Conservation (phyloP, 83 land plant genomes). For the Larix sibirica region DNA sequence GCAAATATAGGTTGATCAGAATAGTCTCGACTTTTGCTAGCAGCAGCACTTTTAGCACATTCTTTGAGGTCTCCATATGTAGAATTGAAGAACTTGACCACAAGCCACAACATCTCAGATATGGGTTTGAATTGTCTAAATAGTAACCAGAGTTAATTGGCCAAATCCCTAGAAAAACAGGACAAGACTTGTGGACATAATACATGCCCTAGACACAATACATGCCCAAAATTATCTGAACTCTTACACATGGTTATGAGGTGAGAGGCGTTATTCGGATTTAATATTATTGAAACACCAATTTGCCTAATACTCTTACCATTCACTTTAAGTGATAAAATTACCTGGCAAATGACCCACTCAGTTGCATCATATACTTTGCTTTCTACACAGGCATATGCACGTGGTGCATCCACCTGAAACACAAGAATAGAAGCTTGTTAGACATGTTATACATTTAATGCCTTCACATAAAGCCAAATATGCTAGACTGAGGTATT, state of each 20-base stretch:
- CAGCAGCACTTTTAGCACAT: not conserved
- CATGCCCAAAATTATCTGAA: not conserved
- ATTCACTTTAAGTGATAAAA: not conserved
- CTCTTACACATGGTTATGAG: not conserved
- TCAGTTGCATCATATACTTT: conserved; percentile 85
- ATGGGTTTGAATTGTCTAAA: not conserved
- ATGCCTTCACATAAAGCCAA: not conserved
- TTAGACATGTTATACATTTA: not conserved
- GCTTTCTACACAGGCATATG: conserved; percentile 92
- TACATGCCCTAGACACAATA: not conserved
- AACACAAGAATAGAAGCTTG: not conserved
- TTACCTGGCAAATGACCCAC: conserved; percentile 95
- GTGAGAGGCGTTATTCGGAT: too few relatives aligned
- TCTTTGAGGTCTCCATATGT: not conserved
- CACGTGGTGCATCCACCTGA: conserved; percentile 81
- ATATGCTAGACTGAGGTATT: not conserved
- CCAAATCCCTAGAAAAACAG: not conserved
- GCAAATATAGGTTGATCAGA: not conserved
- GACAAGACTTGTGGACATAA: not conserved
- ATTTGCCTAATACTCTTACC: not conserved
- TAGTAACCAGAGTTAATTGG: not conserved
- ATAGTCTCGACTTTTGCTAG: not conserved
- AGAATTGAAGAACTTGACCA: not conserved
- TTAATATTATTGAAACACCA: not conserved
- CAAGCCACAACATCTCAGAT: not conserved